A percentile compares a stretch with the other conserved stretches of the same genome.
Conservation (phyloP, 2,329 filamentous ascomycete species). For the Neoarthrinium moseri region DNA sequence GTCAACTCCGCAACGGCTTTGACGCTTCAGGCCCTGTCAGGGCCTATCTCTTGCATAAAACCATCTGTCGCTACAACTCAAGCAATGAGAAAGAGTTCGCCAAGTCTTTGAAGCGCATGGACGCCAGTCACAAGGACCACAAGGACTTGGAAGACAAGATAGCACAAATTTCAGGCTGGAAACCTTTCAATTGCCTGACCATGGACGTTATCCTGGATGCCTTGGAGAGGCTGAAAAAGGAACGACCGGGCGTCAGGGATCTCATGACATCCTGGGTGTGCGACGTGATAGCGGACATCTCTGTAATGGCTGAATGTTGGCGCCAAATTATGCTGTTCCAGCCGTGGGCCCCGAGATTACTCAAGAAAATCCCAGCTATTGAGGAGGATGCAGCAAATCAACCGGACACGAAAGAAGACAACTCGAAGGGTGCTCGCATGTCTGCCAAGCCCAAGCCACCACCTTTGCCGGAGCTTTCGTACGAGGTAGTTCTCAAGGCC, state of each 20-base stretch:
- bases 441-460: too few species aligned
- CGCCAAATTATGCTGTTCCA: not conserved
- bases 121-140: not conserved
- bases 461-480: too few species aligned
- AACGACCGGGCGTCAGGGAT: not conserved
- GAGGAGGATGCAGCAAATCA: not conserved
- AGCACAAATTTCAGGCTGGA: not conserved
- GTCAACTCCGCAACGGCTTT: not conserved
- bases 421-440: too few species aligned
- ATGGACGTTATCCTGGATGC: not conserved
- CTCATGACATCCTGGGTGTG: not conserved
- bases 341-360: not conserved
- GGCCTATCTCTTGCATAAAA: too few species aligned
- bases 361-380: not conserved
- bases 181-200: not conserved
- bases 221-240: not conserved
- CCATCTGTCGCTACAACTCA: too few species aligned
- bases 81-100: not conserved
- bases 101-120: not conserved
- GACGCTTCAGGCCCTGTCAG: not conserved
- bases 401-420: too few species aligned
- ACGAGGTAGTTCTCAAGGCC: too few species aligned
- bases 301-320: not conserved
- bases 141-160: not conserved
- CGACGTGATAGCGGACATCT: not conserved